A percentile compares a stretch with the other conserved stretches of the same genome.
Conservation (phyloP, 2,329 filamentous ascomycete species). For the Cryphonectria nitschkei region DNA sequence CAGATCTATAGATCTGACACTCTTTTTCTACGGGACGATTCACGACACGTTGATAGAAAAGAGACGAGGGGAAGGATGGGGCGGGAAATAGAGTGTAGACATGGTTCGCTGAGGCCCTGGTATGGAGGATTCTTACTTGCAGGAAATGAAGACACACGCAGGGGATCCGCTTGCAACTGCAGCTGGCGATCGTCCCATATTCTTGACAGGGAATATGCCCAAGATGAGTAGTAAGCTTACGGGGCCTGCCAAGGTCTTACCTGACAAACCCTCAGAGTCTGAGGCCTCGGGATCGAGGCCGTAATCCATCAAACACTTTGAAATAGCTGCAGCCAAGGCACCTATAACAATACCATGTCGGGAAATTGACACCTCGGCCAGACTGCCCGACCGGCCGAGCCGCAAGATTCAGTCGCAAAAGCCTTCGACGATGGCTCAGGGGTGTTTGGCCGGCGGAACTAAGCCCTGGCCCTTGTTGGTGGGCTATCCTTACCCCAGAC, state of each 20-base stretch:
- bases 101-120: not conserved
- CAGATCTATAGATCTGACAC: not conserved
- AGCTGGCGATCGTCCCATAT: not conserved
- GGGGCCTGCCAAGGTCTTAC: not conserved
- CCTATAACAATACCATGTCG: not conserved
- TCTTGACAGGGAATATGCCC: not conserved
- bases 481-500: not conserved
- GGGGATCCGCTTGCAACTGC: not conserved
- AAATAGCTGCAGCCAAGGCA: not conserved
- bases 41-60: not conserved
- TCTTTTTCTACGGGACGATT: not conserved
- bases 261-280: not conserved
- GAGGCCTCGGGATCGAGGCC: not conserved
- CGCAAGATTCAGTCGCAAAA: not conserved
- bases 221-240: not conserved
- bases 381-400: not conserved
- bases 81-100: not conserved
- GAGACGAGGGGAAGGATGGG: not conserved
- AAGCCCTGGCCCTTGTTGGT: not conserved
- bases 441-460: not conserved
- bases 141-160: not conserved
- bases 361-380: not conserved
- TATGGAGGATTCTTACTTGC: constrained; percentile 1
- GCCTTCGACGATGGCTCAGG: not conserved
- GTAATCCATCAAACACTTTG: not conserved